Conservation (phyloP, 257 asterid genomes). For the Knoxia roxburghii region DNA sequence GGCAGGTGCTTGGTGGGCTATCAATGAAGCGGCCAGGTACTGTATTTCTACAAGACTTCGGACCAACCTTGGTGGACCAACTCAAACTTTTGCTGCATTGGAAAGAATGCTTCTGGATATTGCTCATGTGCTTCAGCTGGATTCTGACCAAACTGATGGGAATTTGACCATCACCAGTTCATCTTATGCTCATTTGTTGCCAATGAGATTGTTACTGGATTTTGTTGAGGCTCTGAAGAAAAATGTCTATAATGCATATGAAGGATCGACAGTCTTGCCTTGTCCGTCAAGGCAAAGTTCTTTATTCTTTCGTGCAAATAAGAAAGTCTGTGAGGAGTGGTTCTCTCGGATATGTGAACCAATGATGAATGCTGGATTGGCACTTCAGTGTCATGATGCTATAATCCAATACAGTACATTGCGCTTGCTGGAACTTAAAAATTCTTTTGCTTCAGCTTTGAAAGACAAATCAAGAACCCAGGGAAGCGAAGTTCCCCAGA, state of each 20-base stretch:
- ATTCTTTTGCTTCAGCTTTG: conserved; percentile 51
- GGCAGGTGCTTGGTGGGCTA: conserved; percentile 99
- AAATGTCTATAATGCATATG: conserved; percentile 95
- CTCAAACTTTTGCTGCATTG: conserved; percentile 98
- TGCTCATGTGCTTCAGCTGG: conserved; percentile 78
- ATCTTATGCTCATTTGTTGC: conserved; percentile 78
- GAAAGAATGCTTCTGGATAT: conserved; percentile 98
- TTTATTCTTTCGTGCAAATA: conserved; percentile 88
- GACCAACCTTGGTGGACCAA: conserved; percentile 99
- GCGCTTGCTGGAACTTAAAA: conserved; percentile 67
- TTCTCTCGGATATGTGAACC: conserved; percentile 98
- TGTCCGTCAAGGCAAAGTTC: conserved; percentile 76
- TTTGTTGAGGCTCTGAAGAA: conserved; percentile 97
- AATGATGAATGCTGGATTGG: conserved; percentile 97
- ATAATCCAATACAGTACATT: conserved; percentile 71
- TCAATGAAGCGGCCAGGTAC: conserved; percentile 95
- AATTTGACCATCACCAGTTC: conserved; percentile 63
- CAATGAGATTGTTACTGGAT: conserved; percentile 93
- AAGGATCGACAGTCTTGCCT: conserved; percentile 83
- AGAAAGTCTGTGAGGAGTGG: conserved; percentile 99
- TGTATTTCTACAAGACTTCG: conserved; percentile 93
- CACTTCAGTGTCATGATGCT: conserved; percentile 86
- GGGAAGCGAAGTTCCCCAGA: conserved; percentile 54
- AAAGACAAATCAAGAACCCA: conserved; percentile 65
- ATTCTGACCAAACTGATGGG: conserved; percentile 80